Evolutionary conservation across 495 filamentous ascomycete genomes (phyloP).

Genomic region (Hypoxylon fragiforme): DNA sequence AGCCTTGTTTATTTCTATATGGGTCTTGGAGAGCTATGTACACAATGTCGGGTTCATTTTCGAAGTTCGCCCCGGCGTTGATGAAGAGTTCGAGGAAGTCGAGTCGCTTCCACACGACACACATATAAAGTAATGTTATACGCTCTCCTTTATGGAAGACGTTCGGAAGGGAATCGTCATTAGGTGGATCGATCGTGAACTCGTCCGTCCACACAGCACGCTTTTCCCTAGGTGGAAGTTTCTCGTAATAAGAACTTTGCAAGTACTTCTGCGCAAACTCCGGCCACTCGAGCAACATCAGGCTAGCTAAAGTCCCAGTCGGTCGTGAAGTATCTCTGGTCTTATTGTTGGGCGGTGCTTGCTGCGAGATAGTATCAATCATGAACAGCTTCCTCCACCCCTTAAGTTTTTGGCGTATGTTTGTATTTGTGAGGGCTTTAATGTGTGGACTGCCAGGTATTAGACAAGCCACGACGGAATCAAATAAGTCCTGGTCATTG

Average conservation of each 20-base stretch:
- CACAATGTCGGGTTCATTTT: constrained; percentile 17
- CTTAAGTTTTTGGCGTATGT: background rate
- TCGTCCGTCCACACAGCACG: constrained; percentile 16
- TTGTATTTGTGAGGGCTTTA: background rate
- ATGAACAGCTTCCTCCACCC: constrained; percentile 19
- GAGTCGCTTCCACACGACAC: constrained; percentile 17
- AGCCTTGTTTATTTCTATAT: background rate
- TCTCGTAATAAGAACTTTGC: constrained; percentile 5
- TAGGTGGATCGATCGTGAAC: constrained; percentile 9
- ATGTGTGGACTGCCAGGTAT: background rate
- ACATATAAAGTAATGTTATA: constrained; percentile 22
- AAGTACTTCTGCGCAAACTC: constrained; percentile 26
- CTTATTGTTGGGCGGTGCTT: too few species aligned
- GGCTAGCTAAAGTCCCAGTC: constrained; percentile 18
- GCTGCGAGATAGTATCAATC: too few species aligned
- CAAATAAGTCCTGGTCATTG: constrained; percentile 2
- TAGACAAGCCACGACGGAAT: constrained; percentile 17
- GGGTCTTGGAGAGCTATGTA: constrained; percentile 14
- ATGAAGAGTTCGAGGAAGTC: constrained; percentile 24
- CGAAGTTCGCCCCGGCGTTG: constrained; percentile 14
- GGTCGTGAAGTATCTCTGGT: background rate
- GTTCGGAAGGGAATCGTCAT: background rate
- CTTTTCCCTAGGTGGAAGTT: constrained; percentile 4
- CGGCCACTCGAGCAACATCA: constrained; percentile 24
- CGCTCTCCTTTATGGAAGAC: background rate